Conservation (phyloP, 257 asterid species). For the Thymus quinquecostatus region DNA sequence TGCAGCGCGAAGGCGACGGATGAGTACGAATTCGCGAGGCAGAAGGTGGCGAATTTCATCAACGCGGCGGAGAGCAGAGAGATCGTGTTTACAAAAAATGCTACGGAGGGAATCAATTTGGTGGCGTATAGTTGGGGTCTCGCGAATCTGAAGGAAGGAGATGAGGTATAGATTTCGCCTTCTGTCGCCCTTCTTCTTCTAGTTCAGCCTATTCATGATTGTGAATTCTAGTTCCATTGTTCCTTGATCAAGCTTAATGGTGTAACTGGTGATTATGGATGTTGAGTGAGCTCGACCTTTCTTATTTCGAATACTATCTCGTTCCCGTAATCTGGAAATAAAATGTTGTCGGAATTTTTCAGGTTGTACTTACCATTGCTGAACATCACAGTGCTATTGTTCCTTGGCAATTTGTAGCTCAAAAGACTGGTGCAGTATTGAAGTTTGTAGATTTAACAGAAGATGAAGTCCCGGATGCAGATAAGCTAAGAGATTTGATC, state of each 20-base stretch:
- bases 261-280: too few relatives aligned
- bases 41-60: conserved; percentile 83
- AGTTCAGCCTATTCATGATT: conserved; percentile 21
- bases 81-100: conserved; percentile 92
- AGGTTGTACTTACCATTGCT: conserved; percentile 83
- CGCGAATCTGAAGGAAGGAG: conserved; percentile 72
- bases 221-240: not conserved
- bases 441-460: conserved; percentile 67
- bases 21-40: conserved; percentile 85
- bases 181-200: not conserved
- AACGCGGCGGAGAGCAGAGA: conserved; percentile 69
- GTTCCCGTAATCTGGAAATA: conserved; percentile 8
- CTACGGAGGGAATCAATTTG: conserved; percentile 94
- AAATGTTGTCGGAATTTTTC: conserved; percentile 26
- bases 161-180: conserved; percentile 61
- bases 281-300: not conserved
- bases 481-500: conserved; percentile 58
- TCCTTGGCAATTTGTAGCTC: conserved; percentile 99
- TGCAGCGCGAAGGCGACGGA: conserved; percentile 88
- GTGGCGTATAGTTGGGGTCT: conserved; percentile 98
- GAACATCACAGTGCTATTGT: conserved; percentile 98
- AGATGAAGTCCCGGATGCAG: conserved; percentile 82
- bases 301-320: not conserved
- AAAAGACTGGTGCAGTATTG: conserved; percentile 88
- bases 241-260: too few relatives aligned